Base-by-base conservation (phyloP, 805 yeast genomes). In the Kluyveromyces starmeri region DNA sequence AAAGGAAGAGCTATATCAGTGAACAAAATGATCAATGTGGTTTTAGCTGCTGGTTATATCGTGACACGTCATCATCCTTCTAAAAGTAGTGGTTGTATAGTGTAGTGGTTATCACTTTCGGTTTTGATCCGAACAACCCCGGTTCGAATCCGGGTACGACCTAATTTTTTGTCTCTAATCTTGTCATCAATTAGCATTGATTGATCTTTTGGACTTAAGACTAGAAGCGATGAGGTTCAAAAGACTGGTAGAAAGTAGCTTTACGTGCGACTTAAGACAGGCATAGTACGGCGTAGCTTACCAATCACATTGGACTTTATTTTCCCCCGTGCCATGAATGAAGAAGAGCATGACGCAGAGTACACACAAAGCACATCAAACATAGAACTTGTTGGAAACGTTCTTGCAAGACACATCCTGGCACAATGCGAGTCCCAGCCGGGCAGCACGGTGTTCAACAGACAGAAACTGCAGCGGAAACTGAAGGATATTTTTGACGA, bases 111-210 rank as follows among this genome's bases (percentile, higher is more conserved):
- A 68, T 68, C 73, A 68, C 73, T 56, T 64, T 67, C 71, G 73
- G 73, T 68, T 68, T 67, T 68, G 73, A 68, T 67, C 73, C 73
- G 71, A 59, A 60, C 71, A 73, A 76, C 83, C 80, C 81, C 81
- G 73, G 83, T 76, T 76, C 83, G 83, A 76, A 73, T 74, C 83
- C 82, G 82, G 82, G 83, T 72, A 71, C 75, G 83, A 75, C 80
- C 82, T 75, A 20, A 35, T 35, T 39, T 38, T 49, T 50, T 23
- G 26, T 10, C n/a, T n/a, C n/a, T n/a, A n/a, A n/a, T n/a, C n/a
- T n/a, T n/a, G n/a, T n/a, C n/a, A n/a, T n/a, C n/a, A n/a, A n/a
- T n/a, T n/a, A n/a, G n/a, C n/a, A n/a, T n/a, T n/a, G n/a, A n/a
- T n/a, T n/a, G n/a, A n/a, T n/a, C n/a, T n/a, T n/a, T n/a, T n/a